Percentiles rank a stretch among this genome's conserved stretches.
Conservation (phyloP, 345 rosid genomes). For the Carallia pectinifolia region DNA sequence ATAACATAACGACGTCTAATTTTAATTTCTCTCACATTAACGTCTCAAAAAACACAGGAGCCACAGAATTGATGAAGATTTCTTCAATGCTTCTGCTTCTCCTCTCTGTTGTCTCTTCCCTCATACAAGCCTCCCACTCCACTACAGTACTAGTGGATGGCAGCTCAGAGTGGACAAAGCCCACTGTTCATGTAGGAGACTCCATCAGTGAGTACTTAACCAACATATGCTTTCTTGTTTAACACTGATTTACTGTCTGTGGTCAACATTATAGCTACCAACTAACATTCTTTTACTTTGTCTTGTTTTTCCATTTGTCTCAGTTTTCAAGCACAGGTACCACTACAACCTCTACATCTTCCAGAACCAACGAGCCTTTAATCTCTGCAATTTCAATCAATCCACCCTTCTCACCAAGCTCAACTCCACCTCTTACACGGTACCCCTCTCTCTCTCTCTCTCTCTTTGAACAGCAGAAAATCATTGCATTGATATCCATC, state of each 20-base stretch:
- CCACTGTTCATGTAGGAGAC: constrained; percentile 73
- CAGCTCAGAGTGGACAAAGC: constrained; percentile 62
- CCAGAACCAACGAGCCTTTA: constrained; percentile 71
- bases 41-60: neutral
- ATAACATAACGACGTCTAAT: neutral
- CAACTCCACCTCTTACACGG: constrained; percentile 67
- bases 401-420: constrained; percentile 75
- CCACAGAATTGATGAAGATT: constrained; percentile 22
- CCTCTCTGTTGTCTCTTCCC: constrained; percentile 31
- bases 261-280: neutral
- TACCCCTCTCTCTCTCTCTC: constrained; percentile 25
- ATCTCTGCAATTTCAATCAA: constrained; percentile 73
- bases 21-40: neutral
- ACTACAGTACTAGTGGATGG: constrained; percentile 66
- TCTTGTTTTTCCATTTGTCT: neutral
- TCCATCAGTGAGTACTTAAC: constrained; percentile 51
- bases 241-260: neutral
- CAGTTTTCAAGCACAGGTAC: constrained; percentile 85
- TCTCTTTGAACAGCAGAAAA: neutral
- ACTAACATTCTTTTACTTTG: constrained; percentile 3
- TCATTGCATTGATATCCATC: no score
- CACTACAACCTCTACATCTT: constrained; percentile 76
- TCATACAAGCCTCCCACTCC: constrained; percentile 41
- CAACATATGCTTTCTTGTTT: neutral
- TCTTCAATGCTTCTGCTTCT: constrained; percentile 28